phyloP scores from a whole-genome alignment of 208 protist genomes.

The Leishmania amazonensis region DNA sequence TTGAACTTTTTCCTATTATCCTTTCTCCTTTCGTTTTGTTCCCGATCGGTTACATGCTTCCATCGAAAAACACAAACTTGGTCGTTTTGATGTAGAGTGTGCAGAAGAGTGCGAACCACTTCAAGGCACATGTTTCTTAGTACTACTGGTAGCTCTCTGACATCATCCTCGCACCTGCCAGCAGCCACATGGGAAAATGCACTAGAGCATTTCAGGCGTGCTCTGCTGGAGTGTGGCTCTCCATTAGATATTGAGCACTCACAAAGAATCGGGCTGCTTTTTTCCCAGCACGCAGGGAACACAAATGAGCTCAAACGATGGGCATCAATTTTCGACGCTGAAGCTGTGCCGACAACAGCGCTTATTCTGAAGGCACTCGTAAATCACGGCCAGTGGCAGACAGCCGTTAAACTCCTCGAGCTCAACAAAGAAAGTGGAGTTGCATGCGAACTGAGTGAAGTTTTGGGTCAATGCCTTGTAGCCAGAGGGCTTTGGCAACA shows the following conservation, averaged over 20 bases:
- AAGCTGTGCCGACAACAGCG: conserved; percentile 52
- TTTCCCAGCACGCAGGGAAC: conserved; percentile 41
- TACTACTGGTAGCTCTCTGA: conserved; percentile 8
- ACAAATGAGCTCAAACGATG: conserved; percentile 46
- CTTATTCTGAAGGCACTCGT: conserved; percentile 73
- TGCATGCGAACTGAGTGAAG: conserved; percentile 28
- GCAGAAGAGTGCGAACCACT: background rate
- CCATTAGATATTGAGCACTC: conserved; percentile 62
- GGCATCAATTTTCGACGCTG: conserved; percentile 60
- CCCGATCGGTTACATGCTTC: background rate
- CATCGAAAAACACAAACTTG: background rate
- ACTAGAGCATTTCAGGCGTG: conserved; percentile 51
- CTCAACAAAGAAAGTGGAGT: conserved; percentile 37
- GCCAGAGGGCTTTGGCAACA: conserved; percentile 36
- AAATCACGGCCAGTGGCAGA: conserved; percentile 57
- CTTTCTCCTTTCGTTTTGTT: background rate
- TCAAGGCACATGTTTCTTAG: conserved; percentile 17
- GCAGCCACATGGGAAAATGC: conserved; percentile 54
- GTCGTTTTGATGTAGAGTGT: background rate
- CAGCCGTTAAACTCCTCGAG: conserved; percentile 47
- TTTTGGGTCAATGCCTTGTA: conserved; percentile 44
- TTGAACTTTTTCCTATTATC: background rate
- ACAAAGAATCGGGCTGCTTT: conserved; percentile 58
- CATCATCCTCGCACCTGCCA: conserved; percentile 33
- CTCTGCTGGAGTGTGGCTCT: conserved; percentile 65